A percentile compares a stretch with the other conserved stretches of the same genome.
phyloP scores from a whole-genome alignment of 495 filamentous ascomycete species.

The Aspergillus bertholletiae region DNA sequence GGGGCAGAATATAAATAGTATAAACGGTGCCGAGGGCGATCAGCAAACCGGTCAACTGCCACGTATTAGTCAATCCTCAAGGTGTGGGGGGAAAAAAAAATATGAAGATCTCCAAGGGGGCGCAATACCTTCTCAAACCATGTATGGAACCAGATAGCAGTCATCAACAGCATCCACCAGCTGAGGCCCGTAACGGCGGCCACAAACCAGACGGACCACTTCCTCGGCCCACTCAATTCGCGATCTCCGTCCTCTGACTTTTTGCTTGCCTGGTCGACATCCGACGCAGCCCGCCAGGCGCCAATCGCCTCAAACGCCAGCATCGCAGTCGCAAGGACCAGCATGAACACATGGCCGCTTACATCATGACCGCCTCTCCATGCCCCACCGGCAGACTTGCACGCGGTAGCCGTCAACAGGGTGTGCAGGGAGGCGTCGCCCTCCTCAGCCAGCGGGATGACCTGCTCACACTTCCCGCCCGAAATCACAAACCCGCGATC shows the following conservation, averaged over 20 bases:
- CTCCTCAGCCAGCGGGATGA: slow-evolving; percentile 22
- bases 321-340: slow-evolving; percentile 77
- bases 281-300: slow-evolving; percentile 38
- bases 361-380: slow-evolving; percentile 94
- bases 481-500: slow-evolving; percentile 79
- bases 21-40: slow-evolving; percentile 67
- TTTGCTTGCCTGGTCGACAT: slow-evolving; percentile 35
- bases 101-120: background rate
- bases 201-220: slow-evolving; percentile 48
- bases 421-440: slow-evolving; percentile 38
- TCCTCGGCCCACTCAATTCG: slow-evolving; percentile 29
- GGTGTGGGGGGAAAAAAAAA: background rate
- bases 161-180: slow-evolving; percentile 98
- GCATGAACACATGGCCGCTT: slow-evolving; percentile 89
- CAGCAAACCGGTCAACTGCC: slow-evolving; percentile 20
- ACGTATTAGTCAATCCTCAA: background rate
- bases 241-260: slow-evolving; percentile 50
- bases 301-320: slow-evolving; percentile 76
- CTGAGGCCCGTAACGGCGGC: slow-evolving; percentile 53
- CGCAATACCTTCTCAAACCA: slow-evolving; percentile 89
- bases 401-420: slow-evolving; percentile 70
- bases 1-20: slow-evolving; percentile 71
- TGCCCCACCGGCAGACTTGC: slow-evolving; percentile 71
- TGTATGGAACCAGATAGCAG: slow-evolving; percentile 94
- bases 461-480: slow-evolving; percentile 70